Conservation (phyloP, 2,329 filamentous ascomycete species). For the Ophiosphaerella narmari region DNA sequence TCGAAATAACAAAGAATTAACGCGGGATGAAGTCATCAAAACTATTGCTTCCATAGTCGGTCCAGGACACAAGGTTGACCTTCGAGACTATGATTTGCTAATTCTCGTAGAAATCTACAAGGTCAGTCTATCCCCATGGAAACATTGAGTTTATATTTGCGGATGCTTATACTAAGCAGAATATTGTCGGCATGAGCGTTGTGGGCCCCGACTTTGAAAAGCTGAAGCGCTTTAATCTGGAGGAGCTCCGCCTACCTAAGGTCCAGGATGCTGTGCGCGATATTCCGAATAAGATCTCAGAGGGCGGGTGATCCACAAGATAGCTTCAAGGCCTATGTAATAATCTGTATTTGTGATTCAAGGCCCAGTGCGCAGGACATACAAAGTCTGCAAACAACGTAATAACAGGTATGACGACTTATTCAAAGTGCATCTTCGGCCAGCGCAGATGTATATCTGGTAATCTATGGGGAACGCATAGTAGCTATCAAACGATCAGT, state of each 20-base stretch:
- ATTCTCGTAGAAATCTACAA: conserved; percentile 81
- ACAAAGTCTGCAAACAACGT: neutral
- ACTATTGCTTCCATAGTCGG: conserved; percentile 70
- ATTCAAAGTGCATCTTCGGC: too few species aligned
- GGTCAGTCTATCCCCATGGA: conserved; percentile 55
- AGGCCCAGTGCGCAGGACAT: conserved; percentile 6
- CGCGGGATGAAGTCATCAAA: conserved; percentile 71
- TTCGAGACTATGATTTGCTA: conserved; percentile 77
- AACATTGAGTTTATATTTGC: conserved; percentile 5
- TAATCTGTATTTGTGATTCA: neutral
- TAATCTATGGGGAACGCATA: neutral
- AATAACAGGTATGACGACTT: too few species aligned
- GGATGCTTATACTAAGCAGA: conserved; percentile 54
- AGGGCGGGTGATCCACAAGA: neutral
- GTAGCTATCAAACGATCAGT: conserved; percentile 17
- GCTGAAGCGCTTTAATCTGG: conserved; percentile 77
- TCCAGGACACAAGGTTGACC: conserved; percentile 72
- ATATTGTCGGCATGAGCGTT: conserved; percentile 77
- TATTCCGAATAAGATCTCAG: neutral
- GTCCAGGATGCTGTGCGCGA: neutral
- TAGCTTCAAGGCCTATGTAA: neutral
- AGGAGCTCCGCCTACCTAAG: conserved; percentile 67
- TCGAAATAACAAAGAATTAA: conserved; percentile 72
- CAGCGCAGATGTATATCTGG: too few species aligned
- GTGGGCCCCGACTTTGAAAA: conserved; percentile 74